A percentile compares a stretch with the other conserved stretches of the same genome.
Evolutionary conservation across 345 rosid species (phyloP).

Genomic region (Acer yangbiense): DNA sequence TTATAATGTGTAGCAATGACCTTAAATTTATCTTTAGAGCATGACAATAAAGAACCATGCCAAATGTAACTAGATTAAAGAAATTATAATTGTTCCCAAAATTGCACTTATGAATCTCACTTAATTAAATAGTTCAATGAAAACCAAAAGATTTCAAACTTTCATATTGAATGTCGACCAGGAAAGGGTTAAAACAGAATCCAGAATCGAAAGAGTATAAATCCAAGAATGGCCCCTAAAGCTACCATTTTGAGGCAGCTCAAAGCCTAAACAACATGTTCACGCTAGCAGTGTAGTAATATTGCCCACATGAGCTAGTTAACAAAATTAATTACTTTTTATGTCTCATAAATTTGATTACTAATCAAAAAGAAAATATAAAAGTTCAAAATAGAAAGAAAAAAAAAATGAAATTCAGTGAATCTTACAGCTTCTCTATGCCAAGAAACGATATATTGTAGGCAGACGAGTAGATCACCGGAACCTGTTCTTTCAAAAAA

Average conservation of each 20-base stretch:
- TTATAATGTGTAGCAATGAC: neutral
- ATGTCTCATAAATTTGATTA: neutral
- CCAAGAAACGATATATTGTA: slow-evolving; percentile 84
- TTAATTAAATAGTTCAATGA: neutral
- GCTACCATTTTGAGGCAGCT: neutral
- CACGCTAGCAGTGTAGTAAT: neutral
- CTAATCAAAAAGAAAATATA: too few species aligned
- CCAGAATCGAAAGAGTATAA: neutral
- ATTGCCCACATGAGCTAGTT: neutral
- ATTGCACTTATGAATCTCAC: neutral
- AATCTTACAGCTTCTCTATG: slow-evolving; percentile 80
- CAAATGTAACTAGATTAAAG: neutral
- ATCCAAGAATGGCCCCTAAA: neutral
- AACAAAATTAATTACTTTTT: neutral
- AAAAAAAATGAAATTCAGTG: neutral
- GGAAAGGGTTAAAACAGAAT: neutral
- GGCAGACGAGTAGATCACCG: slow-evolving; percentile 70
- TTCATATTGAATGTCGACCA: neutral
- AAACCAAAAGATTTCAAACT: neutral
- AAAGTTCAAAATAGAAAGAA: neutral
- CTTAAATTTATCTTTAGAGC: neutral
- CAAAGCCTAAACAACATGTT: neutral
- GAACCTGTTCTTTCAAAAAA: slow-evolving; percentile 48
- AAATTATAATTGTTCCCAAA: neutral
- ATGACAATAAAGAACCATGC: neutral